Base-by-base conservation (phyloP, 352 stramenopile genomes). In the Phytophthora cajani region DNA sequence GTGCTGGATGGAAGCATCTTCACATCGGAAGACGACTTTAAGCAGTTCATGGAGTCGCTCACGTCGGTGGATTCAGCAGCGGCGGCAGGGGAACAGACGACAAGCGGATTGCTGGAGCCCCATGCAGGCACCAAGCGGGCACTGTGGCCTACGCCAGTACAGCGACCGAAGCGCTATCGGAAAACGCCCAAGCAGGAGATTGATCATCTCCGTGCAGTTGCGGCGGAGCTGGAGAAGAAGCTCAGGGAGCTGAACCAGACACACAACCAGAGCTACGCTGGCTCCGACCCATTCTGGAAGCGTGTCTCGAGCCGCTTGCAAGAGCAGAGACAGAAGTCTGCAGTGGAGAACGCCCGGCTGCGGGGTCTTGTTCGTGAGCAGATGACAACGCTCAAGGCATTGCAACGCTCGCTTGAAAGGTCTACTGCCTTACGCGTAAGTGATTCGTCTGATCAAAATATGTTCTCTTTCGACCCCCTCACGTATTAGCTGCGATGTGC, bases 171-270 rank as follows among this genome's bases (percentile, higher is more conserved):
- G 8, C 75, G 78, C 9, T 71, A n/a, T 44, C 55, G 47, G 14
- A 85, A 82, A 71, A 70, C 69, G 3, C 68, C 69, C 51, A 88
- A 85, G 59, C 71, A 84, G 51, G 75, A 85, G 68, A 68, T 88
- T 17, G 78, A 81, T 40, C 62, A 75, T 17, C 56, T 88, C 55
- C 80, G 78, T 27, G 65, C 63, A 3, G 67, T 82, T 8, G 75
- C 76, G 12, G 51, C 67, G 21, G 69, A 71, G 40, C 54, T 88
- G 32, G 80, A 85, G 49, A 70, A 61, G 57, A 79, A 88, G 55
- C 73, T 90, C 16, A 62, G 67, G 25, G 53, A 68, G 5, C 60
- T 85, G 3, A 78, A 76, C 50, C 60, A 80, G 50, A 46, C 50
- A 17, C 64, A 75, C 32, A 67, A 62, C 21, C 36, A 44, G 6